Conservation (phyloP, 2,329 filamentous ascomycete genomes). For the Venturiaceae sp. region DNA sequence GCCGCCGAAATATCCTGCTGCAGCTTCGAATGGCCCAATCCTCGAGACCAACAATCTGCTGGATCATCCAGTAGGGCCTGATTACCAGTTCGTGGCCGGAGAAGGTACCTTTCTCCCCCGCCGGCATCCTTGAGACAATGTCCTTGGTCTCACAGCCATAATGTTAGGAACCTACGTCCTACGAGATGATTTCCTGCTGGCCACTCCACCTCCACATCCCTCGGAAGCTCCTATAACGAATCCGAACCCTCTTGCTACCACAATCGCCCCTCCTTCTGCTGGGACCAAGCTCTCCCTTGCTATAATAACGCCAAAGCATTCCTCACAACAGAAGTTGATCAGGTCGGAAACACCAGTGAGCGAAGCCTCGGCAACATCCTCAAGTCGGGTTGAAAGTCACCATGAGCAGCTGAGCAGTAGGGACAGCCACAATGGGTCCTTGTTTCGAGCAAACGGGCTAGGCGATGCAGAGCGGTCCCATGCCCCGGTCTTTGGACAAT, state of each 20-base stretch:
- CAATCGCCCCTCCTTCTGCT: conserved; percentile 68
- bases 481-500: conserved; percentile 69
- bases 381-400: conserved; percentile 11
- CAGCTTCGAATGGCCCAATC: conserved; percentile 64
- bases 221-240: conserved; percentile 83
- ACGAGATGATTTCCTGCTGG: conserved; percentile 83
- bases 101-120: conserved; percentile 55
- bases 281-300: conserved; percentile 80
- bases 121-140: background rate
- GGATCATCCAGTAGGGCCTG: conserved; percentile 66
- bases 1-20: conserved; percentile 73
- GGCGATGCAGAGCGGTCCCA: conserved; percentile 13
- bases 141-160: background rate
- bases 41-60: conserved; percentile 93
- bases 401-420: conserved; percentile 31
- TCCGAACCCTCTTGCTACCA: conserved; percentile 83
- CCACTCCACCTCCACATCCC: conserved; percentile 80
- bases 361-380: conserved; percentile 27
- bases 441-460: conserved; percentile 23
- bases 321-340: conserved; percentile 31
- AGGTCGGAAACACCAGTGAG: conserved; percentile 26
- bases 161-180: conserved; percentile 73
- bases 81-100: conserved; percentile 84
- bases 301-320: conserved; percentile 42
- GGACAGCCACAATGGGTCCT: conserved; percentile 35